These are phyloP conservation scores for Filosporella fistucella DNA, from an alignment of 495 filamentous ascomycete species.

Conservation along the genomic window DNA sequence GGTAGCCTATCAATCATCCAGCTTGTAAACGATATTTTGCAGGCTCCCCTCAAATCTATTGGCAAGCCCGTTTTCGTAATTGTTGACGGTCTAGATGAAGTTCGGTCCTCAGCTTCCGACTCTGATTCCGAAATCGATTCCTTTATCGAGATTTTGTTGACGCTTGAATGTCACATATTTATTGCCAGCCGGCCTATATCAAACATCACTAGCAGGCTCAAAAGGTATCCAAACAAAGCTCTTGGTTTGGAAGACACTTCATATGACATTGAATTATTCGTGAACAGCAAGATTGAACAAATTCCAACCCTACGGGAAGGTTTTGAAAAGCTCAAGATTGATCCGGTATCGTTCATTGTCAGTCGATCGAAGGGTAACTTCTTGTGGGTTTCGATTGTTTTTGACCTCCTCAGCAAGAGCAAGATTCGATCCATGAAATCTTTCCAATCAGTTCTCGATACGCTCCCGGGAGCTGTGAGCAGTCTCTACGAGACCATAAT, in stretches of 20 bases:
- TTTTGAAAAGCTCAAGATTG: conserved; percentile 3
- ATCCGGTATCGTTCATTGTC: conserved; percentile 3
- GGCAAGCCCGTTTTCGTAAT: conserved; percentile 1
- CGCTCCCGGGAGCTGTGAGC: not conserved
- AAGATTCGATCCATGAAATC: not conserved
- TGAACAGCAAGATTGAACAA: not conserved
- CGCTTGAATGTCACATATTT: not conserved
- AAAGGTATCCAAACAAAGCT: not conserved
- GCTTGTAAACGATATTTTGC: not conserved
- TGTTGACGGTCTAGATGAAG: conserved; percentile 9
- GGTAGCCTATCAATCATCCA: not conserved
- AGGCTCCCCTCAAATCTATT: conserved; percentile 1
- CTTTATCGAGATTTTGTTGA: not conserved
- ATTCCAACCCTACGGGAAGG: not conserved
- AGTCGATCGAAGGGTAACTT: conserved; percentile 4
- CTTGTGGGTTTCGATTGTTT: conserved; percentile 7
- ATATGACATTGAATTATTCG: conserved; percentile 2
- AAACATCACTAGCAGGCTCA: not conserved
- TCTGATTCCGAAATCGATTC: not conserved
- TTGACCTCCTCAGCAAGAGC: conserved; percentile 3
- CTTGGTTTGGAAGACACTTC: conserved; percentile 2
- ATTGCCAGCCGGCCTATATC: conserved; percentile 1
- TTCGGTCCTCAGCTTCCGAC: not conserved
- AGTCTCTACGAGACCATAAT: conserved; percentile 5
- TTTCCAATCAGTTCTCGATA: conserved; percentile 4